Percentiles rank a stretch among this genome's conserved stretches.
Evolutionary conservation across 2,329 filamentous ascomycete genomes (phyloP).

Genomic region (Trichoderma cornu-damae): DNA sequence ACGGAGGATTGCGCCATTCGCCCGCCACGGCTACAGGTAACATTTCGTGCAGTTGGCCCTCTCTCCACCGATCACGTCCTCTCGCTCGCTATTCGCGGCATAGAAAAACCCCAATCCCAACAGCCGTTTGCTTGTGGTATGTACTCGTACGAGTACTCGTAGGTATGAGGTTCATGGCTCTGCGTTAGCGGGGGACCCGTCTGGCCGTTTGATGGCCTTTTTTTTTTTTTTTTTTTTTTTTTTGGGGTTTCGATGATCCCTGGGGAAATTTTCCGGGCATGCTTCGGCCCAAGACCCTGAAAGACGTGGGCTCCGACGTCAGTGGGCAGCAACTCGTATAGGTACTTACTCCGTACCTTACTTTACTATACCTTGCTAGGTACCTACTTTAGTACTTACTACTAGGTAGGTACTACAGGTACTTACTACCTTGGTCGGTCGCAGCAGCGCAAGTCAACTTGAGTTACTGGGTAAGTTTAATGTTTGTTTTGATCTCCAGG

Average conservation of each 20-base stretch:
- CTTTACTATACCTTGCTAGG: too few species aligned
- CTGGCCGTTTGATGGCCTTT: constrained; percentile 11
- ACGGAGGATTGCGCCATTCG: constrained; percentile 14
- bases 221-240: too few species aligned
- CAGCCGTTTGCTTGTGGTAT: constrained; percentile 8
- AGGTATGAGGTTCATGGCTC: too few species aligned
- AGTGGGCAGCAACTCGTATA: background rate
- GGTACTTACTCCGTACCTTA: too few species aligned
- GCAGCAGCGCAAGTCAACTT: too few species aligned
- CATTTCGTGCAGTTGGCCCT: constrained; percentile 2
- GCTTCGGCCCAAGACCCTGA: constrained; percentile 1
- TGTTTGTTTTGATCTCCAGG: too few species aligned
- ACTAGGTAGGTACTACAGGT: too few species aligned
- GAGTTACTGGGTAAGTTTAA: too few species aligned
- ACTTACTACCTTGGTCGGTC: too few species aligned
- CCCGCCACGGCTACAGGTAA: background rate
- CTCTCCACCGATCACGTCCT: constrained; percentile 5
- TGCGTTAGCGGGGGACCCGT: constrained; percentile 7
- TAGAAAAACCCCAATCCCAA: constrained; percentile 10
- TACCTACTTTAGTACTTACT: too few species aligned
- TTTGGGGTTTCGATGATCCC: constrained; percentile 7
- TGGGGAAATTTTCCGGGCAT: constrained; percentile 14
- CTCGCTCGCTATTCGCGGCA: constrained; percentile 18
- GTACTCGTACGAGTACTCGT: too few species aligned
- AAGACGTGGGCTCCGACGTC: background rate